phyloP scores from a whole-genome alignment of 805 yeast genomes.

The Saccharomycopsis malanga region DNA sequence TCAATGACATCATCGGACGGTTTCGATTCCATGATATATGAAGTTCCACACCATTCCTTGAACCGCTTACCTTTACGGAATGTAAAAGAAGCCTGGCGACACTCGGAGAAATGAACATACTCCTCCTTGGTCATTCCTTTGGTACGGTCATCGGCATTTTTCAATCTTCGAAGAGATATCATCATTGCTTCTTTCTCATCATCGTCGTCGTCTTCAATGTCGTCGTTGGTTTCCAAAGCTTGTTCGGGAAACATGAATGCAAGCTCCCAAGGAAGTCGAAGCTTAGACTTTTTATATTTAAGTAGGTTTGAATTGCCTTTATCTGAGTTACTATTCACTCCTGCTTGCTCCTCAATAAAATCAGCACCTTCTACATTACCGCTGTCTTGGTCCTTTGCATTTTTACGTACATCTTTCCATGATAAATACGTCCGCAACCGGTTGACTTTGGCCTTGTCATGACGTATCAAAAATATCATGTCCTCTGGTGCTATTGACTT shows the following conservation, averaged over 20 bases:
- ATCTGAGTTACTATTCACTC: conserved; percentile 37
- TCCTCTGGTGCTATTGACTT: conserved; percentile 87
- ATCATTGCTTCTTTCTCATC: conserved; percentile 84
- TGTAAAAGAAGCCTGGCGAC: conserved; percentile 95
- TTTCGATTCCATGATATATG: conserved; percentile 76
- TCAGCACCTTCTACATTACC: conserved; percentile 53
- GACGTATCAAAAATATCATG: conserved; percentile 84
- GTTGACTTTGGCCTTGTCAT: conserved; percentile 90
- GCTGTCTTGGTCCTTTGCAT: conserved; percentile 59
- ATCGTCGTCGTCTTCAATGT: conserved; percentile 67
- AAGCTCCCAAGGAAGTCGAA: conserved; percentile 91
- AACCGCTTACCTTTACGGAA: conserved; percentile 91
- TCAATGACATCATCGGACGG: conserved; percentile 97
- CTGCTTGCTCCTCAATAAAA: conserved; percentile 31
- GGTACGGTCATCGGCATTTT: conserved; percentile 91
- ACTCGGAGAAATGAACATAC: conserved; percentile 98
- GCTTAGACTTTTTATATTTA: conserved; percentile 65
- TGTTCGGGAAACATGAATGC: conserved; percentile 91
- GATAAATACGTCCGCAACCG: conserved; percentile 83
- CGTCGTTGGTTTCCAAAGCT: conserved; percentile 60
- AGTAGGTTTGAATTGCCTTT: conserved; percentile 39
- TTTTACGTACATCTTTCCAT: conserved; percentile 95
- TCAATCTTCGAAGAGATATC: conserved; percentile 81
- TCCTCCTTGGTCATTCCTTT: conserved; percentile 92
- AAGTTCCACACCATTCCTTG: conserved; percentile 91